phyloP scores from a whole-genome alignment of 768 basidiomycete genomes.

The Pholiota conissans region DNA sequence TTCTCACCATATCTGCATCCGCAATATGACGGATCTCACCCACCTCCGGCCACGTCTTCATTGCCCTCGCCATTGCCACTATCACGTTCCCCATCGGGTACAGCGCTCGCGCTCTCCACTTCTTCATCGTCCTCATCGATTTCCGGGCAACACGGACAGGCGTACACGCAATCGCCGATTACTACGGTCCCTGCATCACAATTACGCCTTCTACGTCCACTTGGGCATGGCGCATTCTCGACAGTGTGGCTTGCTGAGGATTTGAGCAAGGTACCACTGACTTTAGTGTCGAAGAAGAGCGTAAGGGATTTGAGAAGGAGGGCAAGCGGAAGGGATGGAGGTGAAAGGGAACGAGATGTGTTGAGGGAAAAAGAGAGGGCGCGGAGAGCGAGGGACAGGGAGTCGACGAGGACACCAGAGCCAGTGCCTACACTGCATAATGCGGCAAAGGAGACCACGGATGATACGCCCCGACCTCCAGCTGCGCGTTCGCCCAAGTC shows the following conservation, averaged over 20 bases:
- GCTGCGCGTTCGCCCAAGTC: not conserved
- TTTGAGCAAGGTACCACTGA: constrained; percentile 44
- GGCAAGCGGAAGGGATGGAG: constrained; percentile 19
- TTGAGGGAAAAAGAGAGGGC: constrained; percentile 8
- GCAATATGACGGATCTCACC: not conserved
- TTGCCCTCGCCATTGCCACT: not conserved
- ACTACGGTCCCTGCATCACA: constrained; percentile 22
- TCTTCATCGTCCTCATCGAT: not conserved
- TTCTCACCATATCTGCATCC: not conserved
- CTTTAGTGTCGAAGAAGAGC: constrained; percentile 39
- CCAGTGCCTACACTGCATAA: not conserved
- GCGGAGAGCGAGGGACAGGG: not conserved
- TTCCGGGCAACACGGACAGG: not conserved
- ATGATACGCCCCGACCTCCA: not conserved
- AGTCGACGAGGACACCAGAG: not conserved
- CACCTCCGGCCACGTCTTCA: not conserved
- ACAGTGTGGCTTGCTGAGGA: constrained; percentile 74
- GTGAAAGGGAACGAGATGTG: constrained; percentile 2
- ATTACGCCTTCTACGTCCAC: constrained; percentile 48
- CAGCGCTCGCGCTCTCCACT: not conserved
- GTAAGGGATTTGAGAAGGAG: constrained; percentile 37
- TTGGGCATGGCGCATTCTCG: constrained; percentile 77
- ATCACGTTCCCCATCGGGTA: not conserved
- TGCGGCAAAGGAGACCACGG: not conserved
- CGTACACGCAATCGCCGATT: not conserved